Percentiles rank a stretch among this genome's conserved stretches.
Evolutionary conservation across 805 yeast species (phyloP).

Genomic region (Pichia kluyveri): DNA sequence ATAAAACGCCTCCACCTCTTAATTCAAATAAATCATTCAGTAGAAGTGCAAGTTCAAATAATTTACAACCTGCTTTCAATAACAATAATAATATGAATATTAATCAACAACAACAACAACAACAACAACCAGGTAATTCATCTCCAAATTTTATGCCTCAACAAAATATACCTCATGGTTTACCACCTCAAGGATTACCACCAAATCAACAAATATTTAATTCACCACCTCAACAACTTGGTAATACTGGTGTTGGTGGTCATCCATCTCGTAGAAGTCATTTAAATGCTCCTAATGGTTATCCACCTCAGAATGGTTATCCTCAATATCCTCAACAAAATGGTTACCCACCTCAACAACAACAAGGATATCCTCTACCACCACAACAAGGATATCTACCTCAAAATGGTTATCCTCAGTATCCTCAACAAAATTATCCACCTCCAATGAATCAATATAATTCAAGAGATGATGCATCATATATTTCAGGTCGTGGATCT

Average conservation of each 20-base stretch:
- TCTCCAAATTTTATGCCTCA: slow-evolving; percentile 23
- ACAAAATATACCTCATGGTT: slow-evolving; percentile 26
- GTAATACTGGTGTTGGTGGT: background rate
- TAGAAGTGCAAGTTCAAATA: slow-evolving; percentile 6
- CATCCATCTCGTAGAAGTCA: slow-evolving; percentile 5
- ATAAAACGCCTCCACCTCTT: slow-evolving; percentile 16
- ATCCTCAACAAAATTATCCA: slow-evolving; percentile 12
- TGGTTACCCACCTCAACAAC: background rate
- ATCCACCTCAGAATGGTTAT: slow-evolving; percentile 11
- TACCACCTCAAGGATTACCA: slow-evolving; percentile 28
- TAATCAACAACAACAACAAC: no score
- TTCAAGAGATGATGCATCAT: slow-evolving; percentile 17
- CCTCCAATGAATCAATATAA: slow-evolving; percentile 3
- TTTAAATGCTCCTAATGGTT: slow-evolving; percentile 15
- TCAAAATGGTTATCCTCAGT: slow-evolving; percentile 10
- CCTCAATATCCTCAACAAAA: background rate
- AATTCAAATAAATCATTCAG: background rate
- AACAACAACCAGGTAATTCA: slow-evolving; percentile 11
- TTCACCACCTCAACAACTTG: slow-evolving; percentile 9
- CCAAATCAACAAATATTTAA: slow-evolving; percentile 21
- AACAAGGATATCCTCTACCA: background rate
- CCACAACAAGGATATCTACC: background rate
- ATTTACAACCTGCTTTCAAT: slow-evolving; percentile 14
- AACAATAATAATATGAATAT: slow-evolving; percentile 3
- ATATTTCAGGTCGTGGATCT: slow-evolving; percentile 13